Evolutionary conservation across 371 early-diverging fungal genomes (phyloP).

Genomic region (Apophysomyces variabilis): DNA sequence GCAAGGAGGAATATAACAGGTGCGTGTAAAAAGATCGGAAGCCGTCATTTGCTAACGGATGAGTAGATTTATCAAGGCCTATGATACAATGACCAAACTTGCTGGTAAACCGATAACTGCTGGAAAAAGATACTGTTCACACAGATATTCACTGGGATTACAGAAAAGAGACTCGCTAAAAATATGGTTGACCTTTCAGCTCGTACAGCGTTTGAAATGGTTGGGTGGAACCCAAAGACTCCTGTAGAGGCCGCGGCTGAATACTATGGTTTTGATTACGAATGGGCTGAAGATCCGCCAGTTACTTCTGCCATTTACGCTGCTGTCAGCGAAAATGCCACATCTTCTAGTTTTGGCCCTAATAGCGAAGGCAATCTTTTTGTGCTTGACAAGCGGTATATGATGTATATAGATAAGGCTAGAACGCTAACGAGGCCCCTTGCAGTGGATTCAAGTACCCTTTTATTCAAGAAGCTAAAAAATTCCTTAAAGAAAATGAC

Average conservation of each 20-base stretch:
- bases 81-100: constrained; percentile 25
- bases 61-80: constrained; percentile 28
- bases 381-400: constrained; percentile 47
- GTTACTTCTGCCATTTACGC: constrained; percentile 33
- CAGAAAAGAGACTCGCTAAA: constrained; percentile 33
- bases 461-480: constrained; percentile 41
- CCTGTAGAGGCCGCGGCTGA: constrained; percentile 44
- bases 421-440: neutral
- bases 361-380: constrained; percentile 42
- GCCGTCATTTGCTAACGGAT: neutral
- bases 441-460: constrained; percentile 49
- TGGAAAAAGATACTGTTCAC: too few species aligned
- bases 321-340: constrained; percentile 34
- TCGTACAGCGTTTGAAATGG: constrained; percentile 35
- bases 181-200: constrained; percentile 45
- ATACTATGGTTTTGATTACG: constrained; percentile 49
- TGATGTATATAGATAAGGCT: neutral
- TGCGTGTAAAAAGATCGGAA: neutral
- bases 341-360: constrained; percentile 43
- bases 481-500: constrained; percentile 32
- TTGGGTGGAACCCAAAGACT: constrained; percentile 40
- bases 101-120: too few species aligned
- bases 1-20: constrained; percentile 23
- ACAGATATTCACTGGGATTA: too few species aligned
- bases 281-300: constrained; percentile 45